Evolutionary conservation across 202 grass and related monocot species (phyloP).

Genomic region (Cymbopogon flexuosus): DNA sequence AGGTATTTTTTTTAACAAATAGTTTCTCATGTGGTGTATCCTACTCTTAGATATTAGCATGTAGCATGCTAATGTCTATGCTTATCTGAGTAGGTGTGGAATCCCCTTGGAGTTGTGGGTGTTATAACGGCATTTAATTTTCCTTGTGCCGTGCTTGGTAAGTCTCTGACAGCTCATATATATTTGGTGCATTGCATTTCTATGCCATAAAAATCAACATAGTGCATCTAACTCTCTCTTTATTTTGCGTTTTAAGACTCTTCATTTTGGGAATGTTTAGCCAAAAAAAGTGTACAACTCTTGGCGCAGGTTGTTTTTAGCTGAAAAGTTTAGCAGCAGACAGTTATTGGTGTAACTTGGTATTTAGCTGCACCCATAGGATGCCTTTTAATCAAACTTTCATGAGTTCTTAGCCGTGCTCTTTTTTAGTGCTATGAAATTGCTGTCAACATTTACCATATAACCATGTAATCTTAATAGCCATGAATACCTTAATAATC

Average conservation of each 20-base stretch:
- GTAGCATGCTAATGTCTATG: slow-evolving; percentile 27
- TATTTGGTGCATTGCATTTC: slow-evolving; percentile 11
- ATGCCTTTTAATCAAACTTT: neutral
- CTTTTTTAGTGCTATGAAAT: neutral
- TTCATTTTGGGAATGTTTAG: neutral
- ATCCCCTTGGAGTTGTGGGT: slow-evolving; percentile 95
- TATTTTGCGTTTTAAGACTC: neutral
- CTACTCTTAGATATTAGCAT: slow-evolving; percentile 29
- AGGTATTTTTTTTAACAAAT: slow-evolving; percentile 30
- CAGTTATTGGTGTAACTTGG: neutral
- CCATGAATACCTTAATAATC: neutral
- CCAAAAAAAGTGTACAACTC: neutral
- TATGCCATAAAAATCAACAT: neutral
- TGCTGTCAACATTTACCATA: neutral
- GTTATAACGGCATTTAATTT: slow-evolving; percentile 99
- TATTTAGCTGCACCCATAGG: neutral
- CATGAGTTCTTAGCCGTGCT: neutral
- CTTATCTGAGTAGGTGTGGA: slow-evolving; percentile 73
- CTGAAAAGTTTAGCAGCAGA: neutral
- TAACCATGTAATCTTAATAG: slow-evolving; percentile 3
- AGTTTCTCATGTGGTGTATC: neutral
- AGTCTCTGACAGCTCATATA: slow-evolving; percentile 24
- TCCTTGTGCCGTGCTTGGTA: slow-evolving; percentile 91
- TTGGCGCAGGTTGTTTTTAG: neutral
- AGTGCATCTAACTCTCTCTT: neutral